Evolutionary conservation across 495 filamentous ascomycete species (phyloP).

Genomic region (Hypomontagnella submonticulosa): DNA sequence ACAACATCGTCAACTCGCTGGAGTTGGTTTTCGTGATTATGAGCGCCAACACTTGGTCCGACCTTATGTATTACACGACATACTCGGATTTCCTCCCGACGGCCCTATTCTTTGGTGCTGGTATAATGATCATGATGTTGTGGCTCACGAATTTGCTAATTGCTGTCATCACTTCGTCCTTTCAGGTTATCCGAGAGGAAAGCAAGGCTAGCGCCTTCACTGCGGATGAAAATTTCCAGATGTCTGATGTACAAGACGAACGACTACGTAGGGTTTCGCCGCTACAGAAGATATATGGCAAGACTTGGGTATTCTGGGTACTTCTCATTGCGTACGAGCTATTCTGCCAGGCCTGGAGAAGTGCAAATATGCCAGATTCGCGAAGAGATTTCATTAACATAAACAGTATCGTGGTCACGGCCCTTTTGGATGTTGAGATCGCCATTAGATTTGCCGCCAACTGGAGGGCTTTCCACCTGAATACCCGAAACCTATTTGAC

Average conservation of each 20-base stretch:
- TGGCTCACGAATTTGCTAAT: conserved; percentile 98
- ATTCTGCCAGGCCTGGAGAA: conserved; percentile 78
- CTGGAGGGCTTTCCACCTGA: conserved; percentile 80
- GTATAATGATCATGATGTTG: conserved; percentile 91
- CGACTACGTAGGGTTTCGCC: conserved; percentile 61
- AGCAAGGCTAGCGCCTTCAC: conserved; percentile 94
- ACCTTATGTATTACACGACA: conserved; percentile 91
- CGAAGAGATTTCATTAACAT: conserved; percentile 64
- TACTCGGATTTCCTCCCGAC: conserved; percentile 90
- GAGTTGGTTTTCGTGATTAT: conserved; percentile 99
- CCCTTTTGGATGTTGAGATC: conserved; percentile 86
- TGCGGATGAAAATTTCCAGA: conserved; percentile 67
- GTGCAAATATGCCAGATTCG: conserved; percentile 71
- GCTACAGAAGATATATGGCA: conserved; percentile 76
- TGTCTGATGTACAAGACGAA: conserved; percentile 56
- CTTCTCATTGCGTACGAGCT: conserved; percentile 80
- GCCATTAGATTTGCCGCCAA: conserved; percentile 78
- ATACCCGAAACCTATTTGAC: conserved; percentile 80
- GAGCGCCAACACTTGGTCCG: conserved; percentile 96
- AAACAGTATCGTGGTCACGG: conserved; percentile 80
- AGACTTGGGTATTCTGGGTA: conserved; percentile 83
- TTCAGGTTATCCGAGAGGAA: conserved; percentile 98
- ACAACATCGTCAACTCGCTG: conserved; percentile 90
- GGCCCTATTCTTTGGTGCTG: conserved; percentile 85
- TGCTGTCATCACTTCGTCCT: conserved; percentile 97